Evolutionary conservation across 257 asterid species (phyloP).

Genomic region (Jaltomata sinuosa): DNA sequence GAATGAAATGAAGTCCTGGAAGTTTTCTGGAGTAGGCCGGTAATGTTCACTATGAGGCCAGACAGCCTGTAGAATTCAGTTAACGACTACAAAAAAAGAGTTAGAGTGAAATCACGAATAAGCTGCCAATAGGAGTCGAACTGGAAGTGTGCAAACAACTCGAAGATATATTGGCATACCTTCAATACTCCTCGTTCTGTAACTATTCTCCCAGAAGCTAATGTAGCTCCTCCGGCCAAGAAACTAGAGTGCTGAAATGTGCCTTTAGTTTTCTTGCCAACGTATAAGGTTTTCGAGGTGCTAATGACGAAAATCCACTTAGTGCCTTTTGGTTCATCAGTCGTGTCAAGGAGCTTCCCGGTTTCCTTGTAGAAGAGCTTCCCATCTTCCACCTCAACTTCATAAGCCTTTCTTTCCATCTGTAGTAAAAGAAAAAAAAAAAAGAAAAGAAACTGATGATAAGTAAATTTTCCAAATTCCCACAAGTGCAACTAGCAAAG

Average conservation of each 20-base stretch:
- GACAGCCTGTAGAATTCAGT: constrained; percentile 46
- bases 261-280: constrained; percentile 51
- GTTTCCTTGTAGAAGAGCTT: constrained; percentile 48
- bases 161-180: constrained; percentile 23
- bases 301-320: constrained; percentile 95
- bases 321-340: constrained; percentile 49
- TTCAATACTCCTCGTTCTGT: constrained; percentile 60
- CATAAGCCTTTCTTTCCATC: constrained; percentile 81
- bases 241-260: constrained; percentile 37
- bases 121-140: background rate
- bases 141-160: background rate
- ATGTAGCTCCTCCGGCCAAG: no score
- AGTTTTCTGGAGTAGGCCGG: constrained; percentile 73
- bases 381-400: constrained; percentile 59
- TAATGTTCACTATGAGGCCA: constrained; percentile 99
- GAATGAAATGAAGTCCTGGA: constrained; percentile 56
- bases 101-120: background rate
- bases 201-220: constrained; percentile 84
- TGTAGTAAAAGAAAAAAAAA: background rate
- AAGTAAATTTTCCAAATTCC: background rate
- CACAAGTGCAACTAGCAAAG: background rate
- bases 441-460: background rate
- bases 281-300: constrained; percentile 60
- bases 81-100: background rate
- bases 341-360: constrained; percentile 49